Evolutionary conservation across 345 rosid species (phyloP).

Genomic region (Eutrema japonicum): DNA sequence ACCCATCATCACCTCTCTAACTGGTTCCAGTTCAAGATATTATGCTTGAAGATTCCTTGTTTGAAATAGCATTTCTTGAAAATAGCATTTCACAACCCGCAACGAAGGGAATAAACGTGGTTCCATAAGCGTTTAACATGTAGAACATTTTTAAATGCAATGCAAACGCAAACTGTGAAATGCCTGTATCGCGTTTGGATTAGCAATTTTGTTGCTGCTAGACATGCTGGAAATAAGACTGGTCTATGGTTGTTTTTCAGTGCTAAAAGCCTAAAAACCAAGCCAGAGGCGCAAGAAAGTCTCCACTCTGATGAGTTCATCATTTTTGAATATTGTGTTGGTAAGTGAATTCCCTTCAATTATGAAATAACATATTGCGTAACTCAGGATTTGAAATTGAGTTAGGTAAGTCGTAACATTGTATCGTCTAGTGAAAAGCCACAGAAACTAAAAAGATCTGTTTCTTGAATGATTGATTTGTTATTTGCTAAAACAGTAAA

Average conservation of each 20-base stretch:
- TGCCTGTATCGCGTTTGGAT: neutral
- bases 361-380: neutral
- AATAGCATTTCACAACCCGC: no score
- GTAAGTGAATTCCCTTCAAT: neutral
- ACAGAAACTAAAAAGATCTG: neutral
- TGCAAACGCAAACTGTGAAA: neutral
- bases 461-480: slow-evolving; percentile 11
- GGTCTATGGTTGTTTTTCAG: slow-evolving; percentile 5
- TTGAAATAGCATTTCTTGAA: no score
- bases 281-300: slow-evolving; percentile 6
- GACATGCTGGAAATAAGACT: neutral
- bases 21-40: neutral
- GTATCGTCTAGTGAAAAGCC: neutral
- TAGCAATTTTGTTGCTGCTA: neutral
- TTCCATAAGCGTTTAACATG: neutral
- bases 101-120: no score
- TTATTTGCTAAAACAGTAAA: slow-evolving; percentile 7
- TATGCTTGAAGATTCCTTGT: neutral
- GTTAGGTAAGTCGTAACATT: neutral
- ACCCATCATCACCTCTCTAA: neutral
- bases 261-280: neutral
- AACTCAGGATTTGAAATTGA: neutral
- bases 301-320: neutral
- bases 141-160: neutral
- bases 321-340: neutral